phyloP scores from a whole-genome alignment of 2,329 filamentous ascomycete genomes.

The Acephala macrosclerotiorum region DNA sequence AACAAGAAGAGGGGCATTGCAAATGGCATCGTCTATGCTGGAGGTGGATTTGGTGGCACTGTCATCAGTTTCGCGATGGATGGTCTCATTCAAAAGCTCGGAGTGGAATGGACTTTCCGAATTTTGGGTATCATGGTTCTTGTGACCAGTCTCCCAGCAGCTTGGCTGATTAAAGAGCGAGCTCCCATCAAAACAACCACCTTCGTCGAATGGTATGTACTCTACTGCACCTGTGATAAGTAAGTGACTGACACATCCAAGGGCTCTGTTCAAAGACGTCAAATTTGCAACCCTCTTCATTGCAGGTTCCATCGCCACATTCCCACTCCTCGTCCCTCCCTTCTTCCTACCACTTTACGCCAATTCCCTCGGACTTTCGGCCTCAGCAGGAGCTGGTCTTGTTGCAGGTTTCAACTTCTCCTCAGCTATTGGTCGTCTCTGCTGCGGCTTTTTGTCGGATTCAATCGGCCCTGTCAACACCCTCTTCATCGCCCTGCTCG shows the following conservation, averaged over 20 bases:
- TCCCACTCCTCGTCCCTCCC: constrained; percentile 66
- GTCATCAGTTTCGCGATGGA: constrained; percentile 59
- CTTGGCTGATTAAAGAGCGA: constrained; percentile 59
- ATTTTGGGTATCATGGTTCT: constrained; percentile 60
- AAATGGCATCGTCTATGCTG: constrained; percentile 61
- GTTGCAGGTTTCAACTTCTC: constrained; percentile 68
- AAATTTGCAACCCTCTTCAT: constrained; percentile 61
- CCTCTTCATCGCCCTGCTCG: constrained; percentile 56
- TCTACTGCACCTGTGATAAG: neutral
- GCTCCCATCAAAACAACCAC: constrained; percentile 46
- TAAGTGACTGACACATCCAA: constrained; percentile 31
- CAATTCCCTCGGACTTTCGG: constrained; percentile 59
- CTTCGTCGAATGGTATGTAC: constrained; percentile 57
- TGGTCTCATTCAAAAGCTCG: constrained; percentile 54
- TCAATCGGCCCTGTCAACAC: constrained; percentile 62
- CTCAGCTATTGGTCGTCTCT: constrained; percentile 63
- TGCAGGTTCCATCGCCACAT: constrained; percentile 62
- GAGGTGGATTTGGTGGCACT: constrained; percentile 63
- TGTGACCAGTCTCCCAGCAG: constrained; percentile 61
- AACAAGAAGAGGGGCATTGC: constrained; percentile 59
- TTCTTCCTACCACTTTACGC: constrained; percentile 67
- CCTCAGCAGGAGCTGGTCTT: constrained; percentile 60
- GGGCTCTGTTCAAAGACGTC: constrained; percentile 59
- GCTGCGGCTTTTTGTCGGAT: constrained; percentile 62
- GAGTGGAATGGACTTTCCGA: constrained; percentile 59